Base-by-base conservation (phyloP, 495 filamentous ascomycete species). In the Xylaria venustula region DNA sequence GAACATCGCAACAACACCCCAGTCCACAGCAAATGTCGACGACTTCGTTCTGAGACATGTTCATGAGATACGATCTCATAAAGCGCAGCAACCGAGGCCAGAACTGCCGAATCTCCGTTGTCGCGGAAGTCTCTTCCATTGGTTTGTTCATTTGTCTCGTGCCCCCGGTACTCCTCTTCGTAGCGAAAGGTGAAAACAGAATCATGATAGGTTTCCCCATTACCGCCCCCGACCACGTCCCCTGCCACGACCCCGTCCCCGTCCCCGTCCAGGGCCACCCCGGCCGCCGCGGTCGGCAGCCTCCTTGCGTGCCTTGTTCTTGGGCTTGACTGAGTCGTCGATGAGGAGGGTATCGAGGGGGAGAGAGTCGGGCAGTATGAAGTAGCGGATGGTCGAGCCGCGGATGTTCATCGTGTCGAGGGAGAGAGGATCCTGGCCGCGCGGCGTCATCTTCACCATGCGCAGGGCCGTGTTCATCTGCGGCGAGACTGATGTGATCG, bases 281-380 rank as follows among this genome's bases (percentile, higher is more conserved):
- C 87, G 79, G 22, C 79, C 77, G 22, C 88, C 87, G 54, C 85
- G 77, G 65, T 90, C 89, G 28, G 86, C 81, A 7, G 64, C 78
- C 77, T 98, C 95, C 82, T 98, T 98, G 69, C 94, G 81, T 28
- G 94, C 93, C 86, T 98, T 98, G 77, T 98, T 98, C 87, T 98
- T 98, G 50, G 94, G 93, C 79, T 98, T 98, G 32, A 93, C 91
- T 54, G 91, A 87, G 74, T 98, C 94, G 68, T 98, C 94, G 58
- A 98, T 91, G 14, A 98, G 80, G 32, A 98, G 83, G 14, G 93
- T 95, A 72, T 98, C 94, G 46, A 98, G 83, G 17, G 93, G 94
- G 56, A 98, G 83, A 48, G 88, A 93, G 76, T 98, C 94, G 30
- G 94, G 94, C 4, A 98, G 87, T 69, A 97, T 94, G 73, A 88